A percentile compares a stretch with the other conserved stretches of the same genome.
Evolutionary conservation across 2,329 filamentous ascomycete species (phyloP).

Genomic region (Hypoxylon rubiginosum): DNA sequence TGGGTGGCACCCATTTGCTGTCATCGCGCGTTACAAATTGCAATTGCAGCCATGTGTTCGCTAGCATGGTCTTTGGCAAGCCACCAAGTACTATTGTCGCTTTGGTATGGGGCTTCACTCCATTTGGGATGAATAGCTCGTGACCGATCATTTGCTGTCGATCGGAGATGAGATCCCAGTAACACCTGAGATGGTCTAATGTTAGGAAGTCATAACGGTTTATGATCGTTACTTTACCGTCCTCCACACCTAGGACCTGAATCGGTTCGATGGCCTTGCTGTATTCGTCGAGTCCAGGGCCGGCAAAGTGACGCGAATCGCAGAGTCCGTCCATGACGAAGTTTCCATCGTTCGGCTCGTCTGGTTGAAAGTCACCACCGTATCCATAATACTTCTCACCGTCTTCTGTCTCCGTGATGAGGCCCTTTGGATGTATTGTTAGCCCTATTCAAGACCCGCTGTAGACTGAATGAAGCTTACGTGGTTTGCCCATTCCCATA

Average conservation of each 20-base stretch:
- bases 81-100: slow-evolving; percentile 53
- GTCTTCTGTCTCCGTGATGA: slow-evolving; percentile 59
- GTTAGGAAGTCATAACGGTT: slow-evolving; percentile 69
- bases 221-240: slow-evolving; percentile 59
- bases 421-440: slow-evolving; percentile 49
- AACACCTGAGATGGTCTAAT: slow-evolving; percentile 64
- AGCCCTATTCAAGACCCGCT: not conserved
- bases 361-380: slow-evolving; percentile 71
- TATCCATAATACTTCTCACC: slow-evolving; percentile 67
- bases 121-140: slow-evolving; percentile 58
- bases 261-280: slow-evolving; percentile 72
- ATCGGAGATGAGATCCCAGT: slow-evolving; percentile 59
- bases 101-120: slow-evolving; percentile 60
- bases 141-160: slow-evolving; percentile 54
- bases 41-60: slow-evolving; percentile 64
- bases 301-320: slow-evolving; percentile 63
- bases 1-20: slow-evolving; percentile 65
- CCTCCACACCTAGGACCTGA: slow-evolving; percentile 62
- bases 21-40: slow-evolving; percentile 59
- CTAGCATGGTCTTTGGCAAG: slow-evolving; percentile 47
- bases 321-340: slow-evolving; percentile 71
- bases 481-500: slow-evolving; percentile 76
- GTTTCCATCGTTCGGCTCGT: slow-evolving; percentile 70
- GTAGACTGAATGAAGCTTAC: slow-evolving; percentile 48
- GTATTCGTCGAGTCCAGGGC: slow-evolving; percentile 66